Evolutionary conservation across 2,329 filamentous ascomycete species (phyloP), one percentile per base, ranked within the genome.

Genomic region (Fusarium nurragi): DNA sequence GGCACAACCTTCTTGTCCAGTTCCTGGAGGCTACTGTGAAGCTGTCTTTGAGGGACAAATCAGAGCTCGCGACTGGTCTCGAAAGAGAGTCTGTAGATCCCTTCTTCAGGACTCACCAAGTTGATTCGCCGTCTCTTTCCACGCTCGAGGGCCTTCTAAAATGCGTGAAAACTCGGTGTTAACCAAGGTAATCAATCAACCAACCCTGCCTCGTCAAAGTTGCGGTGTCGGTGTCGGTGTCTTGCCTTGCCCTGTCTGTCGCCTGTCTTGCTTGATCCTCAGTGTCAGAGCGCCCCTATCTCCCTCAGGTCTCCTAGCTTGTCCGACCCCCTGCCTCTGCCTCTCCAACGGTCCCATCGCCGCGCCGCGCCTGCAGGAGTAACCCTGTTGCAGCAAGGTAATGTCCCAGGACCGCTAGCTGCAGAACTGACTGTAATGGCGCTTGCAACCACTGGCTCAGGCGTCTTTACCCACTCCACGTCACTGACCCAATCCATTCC

Each of bases 371-470:
- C 71, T 74, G 72, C 72, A 73, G 67, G 69, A 72, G 67, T 63
- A 73, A 64, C 71, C 71, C 65, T 70, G 70, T 48, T 68, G 69
- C 70, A 71, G 57, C 66, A 64, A 68, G 68, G 69, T 73, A 74
- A 74, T 74, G 71, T 74, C 70, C 70, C 67, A 62, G 53, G 45
- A 36, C 57, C 68, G 55, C 56, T 74, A 73, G 72, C 58, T 73
- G 71, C 70, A 74, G 65, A n/a, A 67, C 50, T 62, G 51, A 66
- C 46, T 55, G 66, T 61, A 48, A 65, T 69, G 64, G 69, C 65
- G 70, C 66, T 67, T 68, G 48, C 62, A 73, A 67, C 51, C 65
- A 73, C 65, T 73, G 71, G 71, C 55, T 72, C 66, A 54, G 46
- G 54, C 54, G 52, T 55, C 30, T 64, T 49, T 56, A 26, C 50